Evolutionary conservation across 176 grass and related monocot species (phyloP).

Genomic region (Oryza punctata): DNA sequence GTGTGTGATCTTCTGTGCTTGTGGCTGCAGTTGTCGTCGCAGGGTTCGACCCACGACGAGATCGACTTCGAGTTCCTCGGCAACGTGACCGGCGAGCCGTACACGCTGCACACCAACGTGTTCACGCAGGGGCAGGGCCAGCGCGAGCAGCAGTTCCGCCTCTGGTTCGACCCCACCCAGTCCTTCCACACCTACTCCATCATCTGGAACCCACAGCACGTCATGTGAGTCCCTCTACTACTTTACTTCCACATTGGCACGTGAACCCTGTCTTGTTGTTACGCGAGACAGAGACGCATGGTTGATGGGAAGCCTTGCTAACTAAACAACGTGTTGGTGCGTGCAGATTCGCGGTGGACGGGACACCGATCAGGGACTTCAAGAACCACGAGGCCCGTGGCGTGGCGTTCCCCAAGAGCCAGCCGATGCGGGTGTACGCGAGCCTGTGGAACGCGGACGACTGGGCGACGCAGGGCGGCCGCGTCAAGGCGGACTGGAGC

Average conservation of each 20-base stretch:
- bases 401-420: conserved; percentile 64
- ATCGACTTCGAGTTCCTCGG: conserved; percentile 92
- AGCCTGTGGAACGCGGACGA: conserved; percentile 79
- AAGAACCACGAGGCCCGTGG: conserved; percentile 67
- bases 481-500: conserved; percentile 73
- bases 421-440: conserved; percentile 73
- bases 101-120: conserved; percentile 85
- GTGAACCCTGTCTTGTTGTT: background rate
- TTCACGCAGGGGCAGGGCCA: conserved; percentile 59
- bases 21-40: conserved; percentile 61
- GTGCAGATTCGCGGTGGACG: conserved; percentile 68
- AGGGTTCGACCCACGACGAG: conserved; percentile 66
- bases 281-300: background rate
- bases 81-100: conserved; percentile 65
- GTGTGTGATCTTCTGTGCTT: background rate
- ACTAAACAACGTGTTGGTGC: background rate
- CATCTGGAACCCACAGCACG: conserved; percentile 69
- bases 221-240: conserved; percentile 46
- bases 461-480: conserved; percentile 80
- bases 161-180: conserved; percentile 84
- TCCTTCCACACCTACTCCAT: conserved; percentile 85
- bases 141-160: conserved; percentile 76
- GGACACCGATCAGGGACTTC: conserved; percentile 64
- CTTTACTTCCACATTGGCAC: background rate
- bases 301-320: no score